A percentile compares a stretch with the other conserved stretches of the same genome.
phyloP scores from a whole-genome alignment of 2,329 filamentous ascomycete species.

The Geoglossum cookeanum region DNA sequence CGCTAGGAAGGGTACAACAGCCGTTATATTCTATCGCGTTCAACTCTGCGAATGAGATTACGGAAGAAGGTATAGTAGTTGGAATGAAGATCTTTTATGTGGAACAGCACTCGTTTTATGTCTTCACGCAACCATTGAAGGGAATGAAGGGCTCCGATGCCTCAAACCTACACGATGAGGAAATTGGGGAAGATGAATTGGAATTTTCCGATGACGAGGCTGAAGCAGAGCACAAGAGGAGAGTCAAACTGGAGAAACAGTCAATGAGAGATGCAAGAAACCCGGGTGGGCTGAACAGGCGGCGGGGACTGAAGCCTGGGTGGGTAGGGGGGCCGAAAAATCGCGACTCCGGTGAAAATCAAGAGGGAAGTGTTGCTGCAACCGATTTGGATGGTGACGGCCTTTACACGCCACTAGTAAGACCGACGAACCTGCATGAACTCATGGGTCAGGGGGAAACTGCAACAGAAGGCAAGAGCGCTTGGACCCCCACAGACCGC shows the following conservation, averaged over 20 bases:
- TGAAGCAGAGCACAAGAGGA: slow-evolving; percentile 62
- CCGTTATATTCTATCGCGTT: slow-evolving; percentile 5
- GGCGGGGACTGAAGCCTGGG: slow-evolving; percentile 11
- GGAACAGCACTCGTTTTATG: slow-evolving; percentile 3
- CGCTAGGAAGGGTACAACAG: slow-evolving; percentile 6
- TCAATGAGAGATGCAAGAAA: slow-evolving; percentile 31
- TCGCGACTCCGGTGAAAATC: slow-evolving; percentile 9
- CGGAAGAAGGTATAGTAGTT: slow-evolving; percentile 1
- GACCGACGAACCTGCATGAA: slow-evolving; percentile 43
- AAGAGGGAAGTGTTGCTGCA: slow-evolving; percentile 36
- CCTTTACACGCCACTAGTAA: slow-evolving; percentile 50
- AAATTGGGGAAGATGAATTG: slow-evolving; percentile 6
- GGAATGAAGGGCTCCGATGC: slow-evolving; percentile 7
- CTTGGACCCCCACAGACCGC: background rate
- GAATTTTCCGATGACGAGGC: slow-evolving; percentile 62
- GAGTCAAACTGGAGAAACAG: slow-evolving; percentile 45
- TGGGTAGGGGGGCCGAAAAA: slow-evolving; percentile 4
- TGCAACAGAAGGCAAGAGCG: background rate
- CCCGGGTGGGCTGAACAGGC: slow-evolving; percentile 16
- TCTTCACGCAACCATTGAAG: slow-evolving; percentile 6
- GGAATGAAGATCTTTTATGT: slow-evolving; percentile 6
- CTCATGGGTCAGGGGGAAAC: slow-evolving; percentile 23
- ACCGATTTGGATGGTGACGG: slow-evolving; percentile 46
- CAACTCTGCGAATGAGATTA: slow-evolving; percentile 5
- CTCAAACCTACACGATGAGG: slow-evolving; percentile 7